A percentile compares a stretch with the other conserved stretches of the same genome.
phyloP scores from a whole-genome alignment of 257 asterid genomes.

The Euphrasia confusa region DNA sequence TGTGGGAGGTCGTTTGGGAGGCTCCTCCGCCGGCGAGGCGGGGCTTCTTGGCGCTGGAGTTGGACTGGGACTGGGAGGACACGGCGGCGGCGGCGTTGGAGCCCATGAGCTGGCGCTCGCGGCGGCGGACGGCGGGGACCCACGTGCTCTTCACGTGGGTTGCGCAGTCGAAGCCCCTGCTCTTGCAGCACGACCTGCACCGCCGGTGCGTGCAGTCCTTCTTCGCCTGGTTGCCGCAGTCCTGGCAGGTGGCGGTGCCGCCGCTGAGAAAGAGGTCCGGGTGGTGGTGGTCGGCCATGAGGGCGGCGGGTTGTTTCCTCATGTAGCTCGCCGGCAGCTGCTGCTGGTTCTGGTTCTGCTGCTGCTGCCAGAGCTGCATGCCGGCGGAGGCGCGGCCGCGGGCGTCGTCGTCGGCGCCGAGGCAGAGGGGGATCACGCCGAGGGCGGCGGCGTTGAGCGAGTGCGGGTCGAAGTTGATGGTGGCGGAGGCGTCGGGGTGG shows the following conservation, averaged over 20 bases:
- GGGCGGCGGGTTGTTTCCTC: slow-evolving; percentile 26
- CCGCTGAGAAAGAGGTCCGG: slow-evolving; percentile 5
- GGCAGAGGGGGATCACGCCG: slow-evolving; percentile 49
- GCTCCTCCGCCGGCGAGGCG: slow-evolving; percentile 49
- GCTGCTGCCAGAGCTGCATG: slow-evolving; percentile 51
- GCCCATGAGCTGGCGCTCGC: slow-evolving; percentile 51
- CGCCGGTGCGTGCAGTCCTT: slow-evolving; percentile 57
- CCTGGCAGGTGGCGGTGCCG: slow-evolving; percentile 36
- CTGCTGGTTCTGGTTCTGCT: slow-evolving; percentile 27
- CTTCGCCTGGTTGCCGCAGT: slow-evolving; percentile 71
- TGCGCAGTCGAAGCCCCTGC: slow-evolving; percentile 51
- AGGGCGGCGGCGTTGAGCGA: slow-evolving; percentile 29
- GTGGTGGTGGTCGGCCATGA: slow-evolving; percentile 20
- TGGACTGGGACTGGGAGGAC: slow-evolving; percentile 59
- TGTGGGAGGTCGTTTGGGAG: slow-evolving; percentile 62
- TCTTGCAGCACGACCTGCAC: slow-evolving; percentile 62
- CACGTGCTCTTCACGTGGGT: slow-evolving; percentile 71
- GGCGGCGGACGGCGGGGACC: slow-evolving; percentile 75
- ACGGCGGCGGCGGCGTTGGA: slow-evolving; percentile 30
- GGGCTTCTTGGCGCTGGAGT: slow-evolving; percentile 57
- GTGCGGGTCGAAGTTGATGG: slow-evolving; percentile 54
- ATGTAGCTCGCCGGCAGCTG: slow-evolving; percentile 7
- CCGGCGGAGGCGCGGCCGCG: neutral
- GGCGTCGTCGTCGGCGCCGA: slow-evolving; percentile 28
- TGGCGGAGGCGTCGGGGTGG: slow-evolving; percentile 26